These are phyloP conservation scores for Gaeumannomyces tritici DNA, from an alignment of 2,329 filamentous ascomycete species.

Conservation along the genomic window DNA sequence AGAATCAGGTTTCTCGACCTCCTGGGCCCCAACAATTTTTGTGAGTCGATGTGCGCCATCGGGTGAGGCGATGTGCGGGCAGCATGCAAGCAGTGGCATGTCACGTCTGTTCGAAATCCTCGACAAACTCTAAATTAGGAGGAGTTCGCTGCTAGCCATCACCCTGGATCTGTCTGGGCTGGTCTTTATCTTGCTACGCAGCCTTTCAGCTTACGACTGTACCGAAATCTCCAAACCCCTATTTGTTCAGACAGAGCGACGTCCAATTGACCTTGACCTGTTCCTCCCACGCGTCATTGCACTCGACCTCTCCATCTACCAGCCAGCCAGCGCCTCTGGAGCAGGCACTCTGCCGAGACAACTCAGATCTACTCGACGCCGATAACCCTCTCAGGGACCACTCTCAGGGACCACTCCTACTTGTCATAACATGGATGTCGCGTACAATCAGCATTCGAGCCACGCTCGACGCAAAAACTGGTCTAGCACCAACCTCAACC, in stretches of 20 bases:
- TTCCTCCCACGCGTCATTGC: background rate
- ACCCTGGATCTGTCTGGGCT: background rate
- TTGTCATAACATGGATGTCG: conserved; percentile 51
- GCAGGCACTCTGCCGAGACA: background rate
- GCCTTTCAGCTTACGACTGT: background rate
- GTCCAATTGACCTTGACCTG: background rate
- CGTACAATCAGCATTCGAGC: conserved; percentile 50
- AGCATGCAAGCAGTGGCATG: background rate
- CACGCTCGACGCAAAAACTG: conserved; percentile 48
- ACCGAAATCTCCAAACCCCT: background rate
- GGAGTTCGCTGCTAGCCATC: background rate
- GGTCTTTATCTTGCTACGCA: background rate
- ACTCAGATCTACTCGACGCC: too few relatives aligned
- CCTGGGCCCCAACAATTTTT: background rate
- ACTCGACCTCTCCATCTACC: background rate
- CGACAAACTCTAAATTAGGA: background rate
- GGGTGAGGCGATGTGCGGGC: background rate
- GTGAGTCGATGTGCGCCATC: background rate
- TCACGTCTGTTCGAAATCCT: background rate
- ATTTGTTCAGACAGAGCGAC: background rate
- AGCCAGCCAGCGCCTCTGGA: too few relatives aligned
- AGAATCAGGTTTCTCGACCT: background rate
- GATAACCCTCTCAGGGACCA: background rate
- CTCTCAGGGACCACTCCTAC: too few relatives aligned
- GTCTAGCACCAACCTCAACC: conserved; percentile 48